Evolutionary conservation across 768 basidiomycete species (phyloP), one percentile per base, ranked within the genome.

Genomic region (Tricholoma saponaceum): DNA sequence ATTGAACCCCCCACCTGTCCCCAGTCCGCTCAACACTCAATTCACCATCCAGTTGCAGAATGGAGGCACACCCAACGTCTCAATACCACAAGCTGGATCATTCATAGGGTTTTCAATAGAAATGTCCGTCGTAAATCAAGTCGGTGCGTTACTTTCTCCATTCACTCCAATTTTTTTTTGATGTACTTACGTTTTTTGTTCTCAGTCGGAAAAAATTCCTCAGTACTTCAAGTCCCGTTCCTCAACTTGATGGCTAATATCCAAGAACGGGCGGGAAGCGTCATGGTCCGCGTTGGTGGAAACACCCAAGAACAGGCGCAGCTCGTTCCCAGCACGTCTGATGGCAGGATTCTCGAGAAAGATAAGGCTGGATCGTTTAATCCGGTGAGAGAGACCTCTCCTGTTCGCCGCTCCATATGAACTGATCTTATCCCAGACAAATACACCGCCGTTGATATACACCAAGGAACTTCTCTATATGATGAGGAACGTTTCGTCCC

Each of bases 181-280:
- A 16, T 16, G 6, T 14, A 10, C 51, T 22, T 47, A 22, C 47
- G 52, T 10, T 58, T 4, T 30, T 25, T 47, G 9, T 13, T 13
- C 25, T 33, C 18, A 61, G 59, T 60, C 35, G 59, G 59, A 3
- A 49, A 39, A 51, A 60, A 60, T 25, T 54, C 59, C 44, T 54
- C 22, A 6, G 26, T 51, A 4, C 76, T 53, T 26, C 69, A 58
- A 47, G 79, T 86, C 37, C 79, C 85, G 0, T 90, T 92, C 74
- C 78, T 92, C 18, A 92, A 93, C 66, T 76, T 92, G 26, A 83
- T 94, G 78, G 78, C 82, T 2, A 87, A 89, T 63, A 73, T 94
- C n/a, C 77, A 76, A 53, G 76, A 82, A 60, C 79, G 91, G 20
- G 81, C 82, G 3, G 90, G 89, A 3, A 64, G 70, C 3, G 82